Evolutionary conservation across 164 flowering plant genomes (phyloP), one percentile per base, ranked within the genome.

Genomic region (Sextonia rubra): DNA sequence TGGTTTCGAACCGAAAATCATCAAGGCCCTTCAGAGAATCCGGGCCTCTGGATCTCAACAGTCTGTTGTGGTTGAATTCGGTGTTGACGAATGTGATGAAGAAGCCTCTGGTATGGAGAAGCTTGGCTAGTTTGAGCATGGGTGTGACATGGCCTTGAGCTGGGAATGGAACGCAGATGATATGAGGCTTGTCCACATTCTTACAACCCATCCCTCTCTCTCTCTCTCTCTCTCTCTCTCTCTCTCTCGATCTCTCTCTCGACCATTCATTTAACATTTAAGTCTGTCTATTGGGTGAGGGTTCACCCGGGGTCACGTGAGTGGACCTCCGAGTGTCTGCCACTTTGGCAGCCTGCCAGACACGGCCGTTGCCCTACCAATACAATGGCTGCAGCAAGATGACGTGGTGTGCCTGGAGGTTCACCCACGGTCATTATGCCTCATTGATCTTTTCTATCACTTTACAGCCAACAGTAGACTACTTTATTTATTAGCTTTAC

Each of bases 51-150:
- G 91, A 82, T 9, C 78, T 72, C 49, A 87, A 55, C 7, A 85
- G 47, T 14, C 90, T 85, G 3, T 47, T 49, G 76, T 87, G 88
- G 79, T 87, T 89, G 85, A 76, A 88, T 56, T 87, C 86, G 1
- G 87, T 87, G 85, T 85, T 84, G 69, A 88, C 90, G 25, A 85
- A 86, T 26, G 81, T 82, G 73, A 82, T 71, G 58, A 75, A 78
- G 25, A 82, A 82, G 69, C 84, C 84, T 68, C 47, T 77, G 30
- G 55, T 48, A n/a, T 82, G 82, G 15, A 82, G 82, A 48, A 79
- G 58, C 71, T 80, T 82, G 24, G 84, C 82, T 49, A 82, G 60
- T 32, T 75, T 67, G 4, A 77, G 68, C 75, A 79, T 69, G 64
- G 84, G 84, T 37, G 61, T 79, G 3, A 82, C 32, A 52, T 82